Conservation (phyloP, 2,329 filamentous ascomycete genomes). For the Trichoderma cornu-damae region DNA sequence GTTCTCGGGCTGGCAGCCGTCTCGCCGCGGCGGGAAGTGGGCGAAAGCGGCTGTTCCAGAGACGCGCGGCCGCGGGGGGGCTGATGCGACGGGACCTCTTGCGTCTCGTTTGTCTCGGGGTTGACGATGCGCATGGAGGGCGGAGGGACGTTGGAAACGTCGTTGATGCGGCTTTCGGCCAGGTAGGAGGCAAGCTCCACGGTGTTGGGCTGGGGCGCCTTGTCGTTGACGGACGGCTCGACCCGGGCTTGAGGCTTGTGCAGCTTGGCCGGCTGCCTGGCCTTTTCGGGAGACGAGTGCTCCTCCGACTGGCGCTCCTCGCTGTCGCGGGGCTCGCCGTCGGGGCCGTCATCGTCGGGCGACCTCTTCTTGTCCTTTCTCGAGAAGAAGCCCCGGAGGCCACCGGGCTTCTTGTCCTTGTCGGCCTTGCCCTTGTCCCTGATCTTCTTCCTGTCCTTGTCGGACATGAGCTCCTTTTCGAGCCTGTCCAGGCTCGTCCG, state of each 20-base stretch:
- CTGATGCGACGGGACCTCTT: conserved; percentile 33
- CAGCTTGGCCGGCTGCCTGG: conserved; percentile 58
- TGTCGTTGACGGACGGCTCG: conserved; percentile 44
- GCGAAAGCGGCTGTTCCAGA: conserved; percentile 33
- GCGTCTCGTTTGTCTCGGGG: conserved; percentile 42
- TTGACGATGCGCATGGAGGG: conserved; percentile 57
- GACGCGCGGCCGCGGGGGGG: conserved; percentile 24
- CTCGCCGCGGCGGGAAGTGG: conserved; percentile 24
- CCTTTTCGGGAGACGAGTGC: conserved; percentile 44
- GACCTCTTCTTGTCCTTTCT: conserved; percentile 57
- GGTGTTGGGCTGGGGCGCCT: conserved; percentile 32
- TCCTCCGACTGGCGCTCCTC: conserved; percentile 40
- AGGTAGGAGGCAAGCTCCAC: conserved; percentile 42
- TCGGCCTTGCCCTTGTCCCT: conserved; percentile 67
- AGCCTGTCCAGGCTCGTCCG: conserved; percentile 69
- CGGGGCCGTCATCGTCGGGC: conserved; percentile 55
- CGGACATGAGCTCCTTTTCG: conserved; percentile 50
- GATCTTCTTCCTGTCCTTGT: conserved; percentile 71
- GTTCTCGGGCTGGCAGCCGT: conserved; percentile 50
- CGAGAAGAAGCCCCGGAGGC: conserved; percentile 57
- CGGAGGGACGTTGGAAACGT: conserved; percentile 52
- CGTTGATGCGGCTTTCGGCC: conserved; percentile 44
- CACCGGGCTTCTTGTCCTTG: conserved; percentile 59
- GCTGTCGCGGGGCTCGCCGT: conserved; percentile 49
- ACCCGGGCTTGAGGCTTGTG: conserved; percentile 59